These are phyloP conservation scores for Ophiosphaerella narmari DNA, from an alignment of 2,329 filamentous ascomycete species.

Conservation along the genomic window DNA sequence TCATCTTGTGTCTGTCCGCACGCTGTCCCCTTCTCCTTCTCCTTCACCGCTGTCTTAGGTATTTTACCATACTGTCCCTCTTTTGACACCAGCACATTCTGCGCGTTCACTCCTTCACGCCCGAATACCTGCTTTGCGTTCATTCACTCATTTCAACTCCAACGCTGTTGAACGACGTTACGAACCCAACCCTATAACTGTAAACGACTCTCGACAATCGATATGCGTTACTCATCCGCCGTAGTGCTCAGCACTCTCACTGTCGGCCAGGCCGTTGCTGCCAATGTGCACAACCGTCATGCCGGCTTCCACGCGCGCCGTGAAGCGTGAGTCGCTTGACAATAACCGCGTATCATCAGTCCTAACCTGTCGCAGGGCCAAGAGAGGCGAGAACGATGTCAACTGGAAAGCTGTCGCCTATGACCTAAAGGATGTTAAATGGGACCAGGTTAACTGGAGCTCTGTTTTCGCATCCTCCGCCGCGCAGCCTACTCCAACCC, in stretches of 20 bases:
- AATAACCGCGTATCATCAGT: background rate
- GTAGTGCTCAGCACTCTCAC: slow-evolving; percentile 45
- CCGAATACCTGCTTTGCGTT: slow-evolving; percentile 27
- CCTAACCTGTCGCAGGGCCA: slow-evolving; percentile 30
- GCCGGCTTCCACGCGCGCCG: slow-evolving; percentile 45
- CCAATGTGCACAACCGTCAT: slow-evolving; percentile 38
- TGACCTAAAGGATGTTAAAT: slow-evolving; percentile 35
- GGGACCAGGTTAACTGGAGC: slow-evolving; percentile 33
- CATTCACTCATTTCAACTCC: slow-evolving; percentile 35
- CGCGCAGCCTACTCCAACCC: slow-evolving; percentile 11
- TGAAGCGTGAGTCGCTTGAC: slow-evolving; percentile 30
- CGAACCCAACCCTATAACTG: slow-evolving; percentile 15
- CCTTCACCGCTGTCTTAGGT: slow-evolving; percentile 28
- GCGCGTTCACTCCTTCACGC: slow-evolving; percentile 48
- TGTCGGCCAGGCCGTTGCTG: slow-evolving; percentile 41
- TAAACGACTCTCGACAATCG: slow-evolving; percentile 10
- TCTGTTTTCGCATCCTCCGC: slow-evolving; percentile 19
- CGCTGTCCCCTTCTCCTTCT: slow-evolving; percentile 23
- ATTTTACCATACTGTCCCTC: slow-evolving; percentile 32
- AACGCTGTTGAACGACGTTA: slow-evolving; percentile 35
- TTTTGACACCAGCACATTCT: slow-evolving; percentile 29
- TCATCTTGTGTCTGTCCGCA: slow-evolving; percentile 28
- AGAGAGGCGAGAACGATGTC: slow-evolving; percentile 32
- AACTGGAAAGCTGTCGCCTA: slow-evolving; percentile 37
- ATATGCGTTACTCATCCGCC: slow-evolving; percentile 44